These are phyloP conservation scores for Pistacia vera DNA, from an alignment of 345 rosid species.

Conservation along the genomic window DNA sequence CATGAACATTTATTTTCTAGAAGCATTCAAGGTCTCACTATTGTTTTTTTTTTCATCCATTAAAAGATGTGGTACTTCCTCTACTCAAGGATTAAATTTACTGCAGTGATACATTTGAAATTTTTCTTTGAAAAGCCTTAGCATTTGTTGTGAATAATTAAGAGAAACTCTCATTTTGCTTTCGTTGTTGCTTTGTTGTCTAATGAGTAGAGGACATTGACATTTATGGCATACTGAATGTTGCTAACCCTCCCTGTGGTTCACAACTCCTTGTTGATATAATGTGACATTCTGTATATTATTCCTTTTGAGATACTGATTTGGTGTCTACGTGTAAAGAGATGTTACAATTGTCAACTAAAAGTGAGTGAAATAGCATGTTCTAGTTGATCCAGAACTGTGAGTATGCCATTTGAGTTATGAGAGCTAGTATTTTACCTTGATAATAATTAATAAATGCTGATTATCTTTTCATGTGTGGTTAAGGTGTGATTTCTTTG, in stretches of 20 bases:
- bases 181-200: not conserved
- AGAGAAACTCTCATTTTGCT: not conserved
- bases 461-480: no score
- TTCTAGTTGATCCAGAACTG: not conserved
- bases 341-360: not conserved
- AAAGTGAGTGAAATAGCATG: not conserved
- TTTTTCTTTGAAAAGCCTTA: not conserved
- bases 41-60: not conserved
- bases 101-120: not conserved
- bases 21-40: not conserved
- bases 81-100: not conserved
- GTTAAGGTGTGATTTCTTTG: not conserved
- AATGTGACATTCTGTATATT: not conserved
- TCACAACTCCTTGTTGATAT: not conserved
- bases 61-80: not conserved
- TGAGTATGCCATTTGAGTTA: conserved; percentile 3
- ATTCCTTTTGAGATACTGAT: not conserved
- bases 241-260: not conserved
- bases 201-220: not conserved
- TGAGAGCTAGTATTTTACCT: not conserved
- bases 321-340: not conserved
- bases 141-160: not conserved
- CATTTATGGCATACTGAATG: not conserved
- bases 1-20: not conserved
- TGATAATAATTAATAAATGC: not conserved